Conservation (phyloP, 345 rosid genomes). For the Eucalyptus leucophloia region DNA sequence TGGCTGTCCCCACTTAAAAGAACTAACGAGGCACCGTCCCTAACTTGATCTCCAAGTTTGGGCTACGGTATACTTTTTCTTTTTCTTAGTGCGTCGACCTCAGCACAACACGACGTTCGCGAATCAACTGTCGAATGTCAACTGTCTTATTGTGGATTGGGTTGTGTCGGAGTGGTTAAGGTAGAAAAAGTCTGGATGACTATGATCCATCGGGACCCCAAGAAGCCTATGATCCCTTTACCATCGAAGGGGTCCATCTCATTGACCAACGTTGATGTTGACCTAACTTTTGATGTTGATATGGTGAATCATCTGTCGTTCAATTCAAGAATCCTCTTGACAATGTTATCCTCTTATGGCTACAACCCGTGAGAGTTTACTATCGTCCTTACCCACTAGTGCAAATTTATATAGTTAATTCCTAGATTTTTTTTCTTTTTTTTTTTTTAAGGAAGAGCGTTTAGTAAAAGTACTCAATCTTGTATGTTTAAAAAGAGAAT, state of each 20-base stretch:
- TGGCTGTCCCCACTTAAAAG: background rate
- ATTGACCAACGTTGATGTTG: background rate
- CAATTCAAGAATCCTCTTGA: background rate
- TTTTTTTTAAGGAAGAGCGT: background rate
- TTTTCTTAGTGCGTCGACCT: fast-evolving
- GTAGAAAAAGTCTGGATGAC: no score
- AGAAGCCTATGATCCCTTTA: no score
- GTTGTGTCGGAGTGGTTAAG: background rate
- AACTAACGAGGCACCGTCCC: background rate
- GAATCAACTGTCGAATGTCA: background rate
- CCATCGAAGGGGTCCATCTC: background rate
- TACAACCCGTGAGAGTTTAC: background rate
- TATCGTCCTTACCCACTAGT: background rate
- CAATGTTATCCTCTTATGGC: background rate
- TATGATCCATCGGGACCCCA: background rate
- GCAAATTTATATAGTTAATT: background rate
- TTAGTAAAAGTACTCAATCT: background rate
- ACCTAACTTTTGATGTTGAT: background rate
- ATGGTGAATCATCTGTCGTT: background rate
- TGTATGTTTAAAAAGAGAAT: background rate
- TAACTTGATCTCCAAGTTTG: background rate
- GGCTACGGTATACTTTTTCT: fast-evolving
- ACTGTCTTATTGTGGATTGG: background rate
- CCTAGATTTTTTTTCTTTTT: background rate
- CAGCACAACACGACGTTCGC: fast-evolving